phyloP scores from a whole-genome alignment of 2,329 filamentous ascomycete species.

The Lachnellula suecica region DNA sequence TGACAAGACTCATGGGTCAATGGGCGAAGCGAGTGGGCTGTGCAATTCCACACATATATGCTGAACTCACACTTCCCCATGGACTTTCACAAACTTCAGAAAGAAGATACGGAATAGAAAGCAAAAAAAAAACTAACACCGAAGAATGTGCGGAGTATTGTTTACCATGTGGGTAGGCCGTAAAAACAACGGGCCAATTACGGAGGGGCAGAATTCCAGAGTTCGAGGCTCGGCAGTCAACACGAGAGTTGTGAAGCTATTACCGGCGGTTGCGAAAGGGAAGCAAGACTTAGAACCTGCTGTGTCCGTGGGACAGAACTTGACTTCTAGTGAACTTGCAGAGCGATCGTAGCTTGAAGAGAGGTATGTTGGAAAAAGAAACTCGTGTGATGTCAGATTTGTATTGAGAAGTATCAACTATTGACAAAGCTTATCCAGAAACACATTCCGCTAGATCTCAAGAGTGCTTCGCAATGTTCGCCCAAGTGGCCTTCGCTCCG shows the following conservation, averaged over 20 bases:
- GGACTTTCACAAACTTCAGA: background rate
- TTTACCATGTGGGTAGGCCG: conserved; percentile 1
- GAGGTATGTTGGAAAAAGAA: no score
- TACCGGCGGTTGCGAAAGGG: background rate
- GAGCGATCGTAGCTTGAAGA: no score
- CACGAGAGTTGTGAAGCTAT: conserved; percentile 9
- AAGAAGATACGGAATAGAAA: background rate
- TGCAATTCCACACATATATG: background rate
- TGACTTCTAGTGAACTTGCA: background rate
- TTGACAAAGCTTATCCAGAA: background rate
- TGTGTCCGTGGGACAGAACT: background rate
- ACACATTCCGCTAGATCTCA: background rate
- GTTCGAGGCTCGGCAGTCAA: conserved; percentile 9
- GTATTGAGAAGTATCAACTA: no score
- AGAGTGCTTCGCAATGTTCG: conserved; percentile 1
- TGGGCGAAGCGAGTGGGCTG: background rate
- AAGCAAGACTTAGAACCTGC: background rate
- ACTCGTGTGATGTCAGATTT: no score
- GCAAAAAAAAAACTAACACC: background rate
- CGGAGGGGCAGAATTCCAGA: background rate
- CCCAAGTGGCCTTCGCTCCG: conserved; percentile 4
- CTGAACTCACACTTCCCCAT: background rate
- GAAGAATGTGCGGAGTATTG: conserved; percentile 6
- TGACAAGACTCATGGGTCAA: no score
- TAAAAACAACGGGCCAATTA: conserved; percentile 8